These are phyloP conservation scores for Chalciporus sphaerocephalus DNA, from an alignment of 768 basidiomycete genomes.

Conservation along the genomic window DNA sequence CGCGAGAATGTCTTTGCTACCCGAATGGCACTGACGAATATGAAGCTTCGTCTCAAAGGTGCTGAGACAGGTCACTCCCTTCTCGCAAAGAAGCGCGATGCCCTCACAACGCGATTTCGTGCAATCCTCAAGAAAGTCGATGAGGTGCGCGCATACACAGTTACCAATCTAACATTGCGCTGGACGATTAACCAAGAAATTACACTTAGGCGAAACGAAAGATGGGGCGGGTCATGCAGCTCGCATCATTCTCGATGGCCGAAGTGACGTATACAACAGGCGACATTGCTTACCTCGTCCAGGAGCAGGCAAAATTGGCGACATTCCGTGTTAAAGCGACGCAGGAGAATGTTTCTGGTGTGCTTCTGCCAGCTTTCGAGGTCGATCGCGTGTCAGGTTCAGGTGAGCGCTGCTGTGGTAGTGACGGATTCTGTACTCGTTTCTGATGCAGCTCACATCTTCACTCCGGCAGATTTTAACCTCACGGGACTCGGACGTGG, in stretches of 20 bases:
- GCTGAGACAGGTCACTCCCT: constrained; percentile 94
- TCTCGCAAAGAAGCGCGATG: constrained; percentile 97
- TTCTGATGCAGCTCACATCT: not conserved
- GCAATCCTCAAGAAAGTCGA: constrained; percentile 96
- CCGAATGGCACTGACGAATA: constrained; percentile 94
- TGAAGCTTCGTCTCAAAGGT: constrained; percentile 82
- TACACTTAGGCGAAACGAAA: constrained; percentile 84
- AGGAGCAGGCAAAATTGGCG: constrained; percentile 89
- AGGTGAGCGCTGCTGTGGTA: constrained; percentile 42
- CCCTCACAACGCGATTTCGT: constrained; percentile 90
- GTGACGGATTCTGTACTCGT: constrained; percentile 2
- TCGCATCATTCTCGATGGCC: constrained; percentile 97
- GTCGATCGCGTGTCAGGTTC: constrained; percentile 81
- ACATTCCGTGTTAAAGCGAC: constrained; percentile 90
- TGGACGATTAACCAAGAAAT: constrained; percentile 19
- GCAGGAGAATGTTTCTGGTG: constrained; percentile 98
- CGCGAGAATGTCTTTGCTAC: constrained; percentile 96
- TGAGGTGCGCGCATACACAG: constrained; percentile 56
- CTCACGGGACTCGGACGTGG: constrained; percentile 95
- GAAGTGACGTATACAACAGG: constrained; percentile 98
- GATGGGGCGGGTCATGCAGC: constrained; percentile 98
- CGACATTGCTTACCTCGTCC: constrained; percentile 96
- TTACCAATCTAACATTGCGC: not conserved
- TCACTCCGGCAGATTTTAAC: constrained; percentile 72
- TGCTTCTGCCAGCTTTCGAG: constrained; percentile 93